Percentiles rank a stretch among this genome's conserved stretches.
Conservation (phyloP, 345 rosid genomes). For the Syzygium aromaticum region DNA sequence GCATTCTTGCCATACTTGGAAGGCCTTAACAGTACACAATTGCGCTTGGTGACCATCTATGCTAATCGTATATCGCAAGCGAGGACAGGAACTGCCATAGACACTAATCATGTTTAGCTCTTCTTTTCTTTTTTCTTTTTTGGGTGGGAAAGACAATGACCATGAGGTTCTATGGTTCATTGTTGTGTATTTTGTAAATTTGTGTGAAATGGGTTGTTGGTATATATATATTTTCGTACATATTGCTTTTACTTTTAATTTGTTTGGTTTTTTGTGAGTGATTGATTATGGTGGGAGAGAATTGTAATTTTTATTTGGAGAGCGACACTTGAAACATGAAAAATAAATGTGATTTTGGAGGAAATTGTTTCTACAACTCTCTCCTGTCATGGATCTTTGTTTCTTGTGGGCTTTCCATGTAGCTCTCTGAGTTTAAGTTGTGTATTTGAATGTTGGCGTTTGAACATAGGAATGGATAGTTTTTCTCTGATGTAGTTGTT, state of each 20-base stretch:
- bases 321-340: neutral
- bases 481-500: neutral
- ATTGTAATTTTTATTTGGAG: neutral
- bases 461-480: neutral
- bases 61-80: constrained; percentile 57
- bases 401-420: neutral
- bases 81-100: constrained; percentile 30
- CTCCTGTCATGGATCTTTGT: neutral
- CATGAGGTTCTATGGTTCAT: constrained; percentile 2
- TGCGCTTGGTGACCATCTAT: constrained; percentile 50
- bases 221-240: neutral
- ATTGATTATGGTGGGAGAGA: neutral
- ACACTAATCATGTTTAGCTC: constrained; percentile 3
- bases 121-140: neutral
- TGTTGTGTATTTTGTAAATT: constrained; percentile 19
- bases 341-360: neutral
- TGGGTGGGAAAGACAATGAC: neutral
- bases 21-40: constrained; percentile 44
- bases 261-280: neutral
- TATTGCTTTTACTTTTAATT: neutral
- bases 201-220: constrained; percentile 17
- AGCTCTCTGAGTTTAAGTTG: neutral
- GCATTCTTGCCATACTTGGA: constrained; percentile 53
- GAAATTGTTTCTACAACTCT: neutral
- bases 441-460: neutral